phyloP scores from a whole-genome alignment of 2,329 filamentous ascomycete genomes.

The Claviceps sp. region DNA sequence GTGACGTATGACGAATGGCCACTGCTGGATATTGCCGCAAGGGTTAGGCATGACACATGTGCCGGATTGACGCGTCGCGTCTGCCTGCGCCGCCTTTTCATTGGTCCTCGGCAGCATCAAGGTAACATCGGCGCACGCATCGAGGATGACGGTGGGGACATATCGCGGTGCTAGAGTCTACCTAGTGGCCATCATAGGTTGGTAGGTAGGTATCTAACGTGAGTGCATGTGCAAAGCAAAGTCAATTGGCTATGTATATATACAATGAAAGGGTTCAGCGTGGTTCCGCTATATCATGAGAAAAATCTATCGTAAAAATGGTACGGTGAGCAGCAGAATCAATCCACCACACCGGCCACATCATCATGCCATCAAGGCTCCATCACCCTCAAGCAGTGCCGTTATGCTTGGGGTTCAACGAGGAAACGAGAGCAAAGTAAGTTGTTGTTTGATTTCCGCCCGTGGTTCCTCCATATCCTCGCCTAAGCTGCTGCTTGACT shows the following conservation, averaged over 20 bases:
- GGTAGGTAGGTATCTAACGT: too few relatives aligned
- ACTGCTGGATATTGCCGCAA: too few relatives aligned
- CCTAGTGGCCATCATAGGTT: too few relatives aligned
- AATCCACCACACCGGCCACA: not conserved
- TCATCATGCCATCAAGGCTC: not conserved
- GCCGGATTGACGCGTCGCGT: too few relatives aligned
- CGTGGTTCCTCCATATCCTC: not conserved
- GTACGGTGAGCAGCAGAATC: not conserved
- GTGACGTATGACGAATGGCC: too few relatives aligned
- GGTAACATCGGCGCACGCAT: too few relatives aligned
- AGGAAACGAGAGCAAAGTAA: not conserved
- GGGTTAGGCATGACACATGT: too few relatives aligned
- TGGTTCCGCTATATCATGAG: not conserved
- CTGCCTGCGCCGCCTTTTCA: too few relatives aligned
- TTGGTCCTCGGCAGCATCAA: too few relatives aligned
- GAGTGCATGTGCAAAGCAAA: too few relatives aligned
- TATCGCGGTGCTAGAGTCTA: too few relatives aligned
- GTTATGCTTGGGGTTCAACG: not conserved
- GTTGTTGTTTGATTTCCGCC: not conserved
- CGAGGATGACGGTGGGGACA: too few relatives aligned
- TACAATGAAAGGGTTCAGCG: slow-evolving; percentile 1
- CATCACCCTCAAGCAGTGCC: slow-evolving; percentile 2
- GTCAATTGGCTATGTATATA: not conserved
- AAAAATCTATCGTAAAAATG: not conserved
- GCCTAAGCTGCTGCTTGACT: not conserved